A percentile compares a stretch with the other conserved stretches of the same genome.
Conservation (phyloP, 371 early-diverging fungal genomes). For the Mucor plumbeus region DNA sequence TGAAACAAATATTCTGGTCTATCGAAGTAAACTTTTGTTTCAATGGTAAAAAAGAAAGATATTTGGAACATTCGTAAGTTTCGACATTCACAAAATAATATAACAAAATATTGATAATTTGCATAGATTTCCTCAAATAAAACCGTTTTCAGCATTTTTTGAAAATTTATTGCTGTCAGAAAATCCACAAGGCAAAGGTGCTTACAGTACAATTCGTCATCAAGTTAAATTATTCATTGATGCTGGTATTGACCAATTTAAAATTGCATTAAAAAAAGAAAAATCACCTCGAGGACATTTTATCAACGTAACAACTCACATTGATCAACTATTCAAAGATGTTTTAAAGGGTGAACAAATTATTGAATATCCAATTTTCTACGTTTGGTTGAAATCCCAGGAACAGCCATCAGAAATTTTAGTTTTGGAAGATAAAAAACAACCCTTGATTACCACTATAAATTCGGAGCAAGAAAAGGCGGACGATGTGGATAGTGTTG, state of each 20-base stretch:
- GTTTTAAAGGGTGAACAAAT: constrained; percentile 38
- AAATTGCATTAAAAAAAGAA: constrained; percentile 47
- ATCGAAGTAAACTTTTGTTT: constrained; percentile 40
- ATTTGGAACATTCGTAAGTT: constrained; percentile 47
- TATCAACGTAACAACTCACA: constrained; percentile 32
- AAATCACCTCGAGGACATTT: constrained; percentile 32
- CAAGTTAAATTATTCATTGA: constrained; percentile 38
- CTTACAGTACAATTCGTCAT: constrained; percentile 38
- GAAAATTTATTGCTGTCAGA: constrained; percentile 42
- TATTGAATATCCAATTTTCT: constrained; percentile 50
- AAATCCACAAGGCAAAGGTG: constrained; percentile 36
- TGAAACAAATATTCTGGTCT: constrained; percentile 45
- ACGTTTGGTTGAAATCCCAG: constrained; percentile 43
- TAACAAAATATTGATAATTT: background rate
- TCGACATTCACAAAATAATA: background rate
- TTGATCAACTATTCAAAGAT: constrained; percentile 31
- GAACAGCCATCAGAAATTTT: constrained; percentile 23
- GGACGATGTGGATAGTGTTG: constrained; percentile 1
- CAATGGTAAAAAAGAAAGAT: constrained; percentile 24
- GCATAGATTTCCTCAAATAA: constrained; percentile 29
- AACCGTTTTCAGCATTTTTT: constrained; percentile 33
- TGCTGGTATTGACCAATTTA: constrained; percentile 37
- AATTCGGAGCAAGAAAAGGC: background rate
- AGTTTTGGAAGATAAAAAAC: constrained; percentile 36
- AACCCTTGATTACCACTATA: constrained; percentile 5